A percentile compares a stretch with the other conserved stretches of the same genome.
Evolutionary conservation across 805 yeast species (phyloP).

Genomic region (Candida fluviatilis): DNA sequence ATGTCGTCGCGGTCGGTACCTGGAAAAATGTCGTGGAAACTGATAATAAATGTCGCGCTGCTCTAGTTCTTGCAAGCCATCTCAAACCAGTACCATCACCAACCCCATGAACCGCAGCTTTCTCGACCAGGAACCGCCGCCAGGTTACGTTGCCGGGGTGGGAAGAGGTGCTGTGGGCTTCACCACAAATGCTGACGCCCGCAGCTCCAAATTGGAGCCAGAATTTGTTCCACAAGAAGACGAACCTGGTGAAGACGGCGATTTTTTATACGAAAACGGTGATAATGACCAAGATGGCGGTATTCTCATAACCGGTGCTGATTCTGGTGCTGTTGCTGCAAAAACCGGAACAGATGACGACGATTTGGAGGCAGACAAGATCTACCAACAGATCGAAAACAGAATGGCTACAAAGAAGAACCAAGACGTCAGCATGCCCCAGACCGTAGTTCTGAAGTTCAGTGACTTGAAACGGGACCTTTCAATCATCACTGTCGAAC

Average conservation of each 20-base stretch:
- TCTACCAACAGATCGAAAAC: constrained; percentile 67
- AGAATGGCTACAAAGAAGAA: constrained; percentile 29
- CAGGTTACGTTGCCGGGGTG: constrained; percentile 85
- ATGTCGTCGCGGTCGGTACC: no score
- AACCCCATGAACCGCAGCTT: constrained; percentile 49
- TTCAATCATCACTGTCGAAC: constrained; percentile 53
- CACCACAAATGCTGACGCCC: constrained; percentile 77
- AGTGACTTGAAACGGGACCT: constrained; percentile 64
- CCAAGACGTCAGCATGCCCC: no score
- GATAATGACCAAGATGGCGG: constrained; percentile 28
- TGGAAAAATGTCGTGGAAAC: no score
- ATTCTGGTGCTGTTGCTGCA: no score
- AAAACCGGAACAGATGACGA: constrained; percentile 46
- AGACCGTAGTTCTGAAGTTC: constrained; percentile 46
- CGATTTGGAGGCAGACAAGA: constrained; percentile 73
- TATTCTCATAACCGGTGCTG: no score
- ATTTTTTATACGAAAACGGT: constrained; percentile 18
- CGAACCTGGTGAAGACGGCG: constrained; percentile 28
- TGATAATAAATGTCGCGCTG: neutral
- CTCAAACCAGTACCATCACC: no score
- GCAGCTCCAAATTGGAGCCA: constrained; percentile 36
- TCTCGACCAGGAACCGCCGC: constrained; percentile 81
- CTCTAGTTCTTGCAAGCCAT: no score
- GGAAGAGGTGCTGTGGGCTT: constrained; percentile 97
- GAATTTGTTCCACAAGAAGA: constrained; percentile 12